A percentile compares a stretch with the other conserved stretches of the same genome.
These are phyloP conservation scores for Trichosporon sp. DNA, from an alignment of 1,284 basidiomycete genomes.

Conservation along the genomic window DNA sequence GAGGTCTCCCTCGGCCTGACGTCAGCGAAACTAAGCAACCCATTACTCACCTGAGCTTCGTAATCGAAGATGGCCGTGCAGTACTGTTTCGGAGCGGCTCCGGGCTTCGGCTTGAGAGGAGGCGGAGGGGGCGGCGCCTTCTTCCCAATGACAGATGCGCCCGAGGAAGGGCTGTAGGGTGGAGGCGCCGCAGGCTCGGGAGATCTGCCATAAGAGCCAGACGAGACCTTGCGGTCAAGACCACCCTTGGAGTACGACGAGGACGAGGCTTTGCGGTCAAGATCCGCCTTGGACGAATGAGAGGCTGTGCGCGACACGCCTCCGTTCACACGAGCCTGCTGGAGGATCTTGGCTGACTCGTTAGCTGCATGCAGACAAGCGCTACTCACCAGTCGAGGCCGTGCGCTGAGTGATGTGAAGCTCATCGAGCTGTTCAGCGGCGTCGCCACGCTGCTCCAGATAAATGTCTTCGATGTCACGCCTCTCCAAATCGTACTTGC, in stretches of 20 bases:
- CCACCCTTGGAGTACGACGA: slow-evolving; percentile 18
- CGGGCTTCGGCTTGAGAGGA: slow-evolving; percentile 72
- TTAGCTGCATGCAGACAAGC: neutral
- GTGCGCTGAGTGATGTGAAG: slow-evolving; percentile 74
- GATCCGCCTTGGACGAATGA: slow-evolving; percentile 42
- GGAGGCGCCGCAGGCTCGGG: slow-evolving; percentile 42
- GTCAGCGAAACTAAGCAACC: neutral
- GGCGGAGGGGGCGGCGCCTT: slow-evolving; percentile 81
- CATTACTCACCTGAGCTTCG: slow-evolving; percentile 61
- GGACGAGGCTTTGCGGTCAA: slow-evolving; percentile 46
- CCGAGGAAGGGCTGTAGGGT: slow-evolving; percentile 33
- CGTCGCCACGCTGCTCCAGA: slow-evolving; percentile 71
- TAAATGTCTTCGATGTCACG: slow-evolving; percentile 74
- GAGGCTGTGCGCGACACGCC: slow-evolving; percentile 44
- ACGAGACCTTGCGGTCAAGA: slow-evolving; percentile 47
- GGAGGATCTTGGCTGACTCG: slow-evolving; percentile 27
- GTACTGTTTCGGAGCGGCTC: slow-evolving; percentile 59
- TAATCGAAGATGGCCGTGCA: slow-evolving; percentile 96
- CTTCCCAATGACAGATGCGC: slow-evolving; percentile 53
- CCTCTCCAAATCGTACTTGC: slow-evolving; percentile 70
- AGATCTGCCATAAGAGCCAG: slow-evolving; percentile 45
- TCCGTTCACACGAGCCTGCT: slow-evolving; percentile 12
- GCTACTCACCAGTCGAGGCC: slow-evolving; percentile 67
- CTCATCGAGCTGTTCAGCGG: slow-evolving; percentile 68
- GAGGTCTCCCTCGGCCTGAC: slow-evolving; percentile 84